Percentiles rank a stretch among this genome's conserved stretches.
Evolutionary conservation across 2,329 filamentous ascomycete genomes (phyloP).

Genomic region (Coniochaeta hoffmannii): DNA sequence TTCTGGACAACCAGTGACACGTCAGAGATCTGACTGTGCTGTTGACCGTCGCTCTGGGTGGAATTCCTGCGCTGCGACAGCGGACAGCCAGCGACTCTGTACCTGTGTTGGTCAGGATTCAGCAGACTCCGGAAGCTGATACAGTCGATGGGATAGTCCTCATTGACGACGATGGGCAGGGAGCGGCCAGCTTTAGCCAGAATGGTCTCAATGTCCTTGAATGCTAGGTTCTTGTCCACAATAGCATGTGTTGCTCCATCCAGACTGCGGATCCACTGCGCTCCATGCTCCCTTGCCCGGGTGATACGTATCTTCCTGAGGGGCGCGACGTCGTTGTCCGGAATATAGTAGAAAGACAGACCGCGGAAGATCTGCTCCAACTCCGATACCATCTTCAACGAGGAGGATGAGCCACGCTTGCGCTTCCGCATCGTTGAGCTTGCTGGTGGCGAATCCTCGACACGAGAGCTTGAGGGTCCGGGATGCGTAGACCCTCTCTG

Average conservation of each 20-base stretch:
- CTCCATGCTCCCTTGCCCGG: slow-evolving; percentile 69
- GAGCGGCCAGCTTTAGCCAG: slow-evolving; percentile 6
- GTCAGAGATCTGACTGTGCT: slow-evolving; percentile 13
- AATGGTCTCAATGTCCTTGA: slow-evolving; percentile 49
- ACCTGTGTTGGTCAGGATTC: slow-evolving; percentile 51
- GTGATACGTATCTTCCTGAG: slow-evolving; percentile 63
- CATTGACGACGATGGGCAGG: slow-evolving; percentile 51
- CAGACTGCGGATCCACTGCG: slow-evolving; percentile 57
- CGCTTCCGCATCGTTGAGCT: slow-evolving; percentile 31
- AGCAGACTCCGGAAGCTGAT: slow-evolving; percentile 50
- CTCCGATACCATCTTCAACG: slow-evolving; percentile 37
- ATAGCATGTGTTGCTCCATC: slow-evolving; percentile 67
- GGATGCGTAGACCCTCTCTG: slow-evolving; percentile 19
- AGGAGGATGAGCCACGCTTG: slow-evolving; percentile 32
- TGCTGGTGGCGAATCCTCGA: slow-evolving; percentile 13
- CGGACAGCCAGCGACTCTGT: slow-evolving; percentile 46
- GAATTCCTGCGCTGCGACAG: slow-evolving; percentile 6
- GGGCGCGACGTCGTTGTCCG: slow-evolving; percentile 66
- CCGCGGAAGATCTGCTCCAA: slow-evolving; percentile 50
- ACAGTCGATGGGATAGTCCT: slow-evolving; percentile 63
- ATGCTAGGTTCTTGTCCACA: slow-evolving; percentile 62
- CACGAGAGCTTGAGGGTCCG: background rate
- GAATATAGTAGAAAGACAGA: slow-evolving; percentile 69
- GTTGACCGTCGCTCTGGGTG: slow-evolving; percentile 5
- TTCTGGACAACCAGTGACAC: slow-evolving; percentile 34